Percentiles rank a stretch among this genome's conserved stretches.
phyloP scores from a whole-genome alignment of 2,329 filamentous ascomycete species.

The Xylaria sp. region DNA sequence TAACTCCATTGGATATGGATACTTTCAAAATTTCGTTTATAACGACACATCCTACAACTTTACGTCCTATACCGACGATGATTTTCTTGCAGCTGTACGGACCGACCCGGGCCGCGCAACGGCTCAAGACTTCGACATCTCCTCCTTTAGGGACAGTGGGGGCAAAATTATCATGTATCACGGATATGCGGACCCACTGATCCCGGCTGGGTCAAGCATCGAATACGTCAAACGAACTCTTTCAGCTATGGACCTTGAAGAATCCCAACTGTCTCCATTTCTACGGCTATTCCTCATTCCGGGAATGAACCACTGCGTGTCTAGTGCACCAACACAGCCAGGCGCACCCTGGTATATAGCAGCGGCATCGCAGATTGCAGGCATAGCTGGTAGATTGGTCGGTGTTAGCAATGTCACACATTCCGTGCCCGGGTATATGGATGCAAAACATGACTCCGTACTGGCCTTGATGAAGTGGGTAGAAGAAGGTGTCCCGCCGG shows the following conservation, averaged over 20 bases:
- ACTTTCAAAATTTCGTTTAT: conserved; percentile 59
- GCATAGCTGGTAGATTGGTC: conserved; percentile 34
- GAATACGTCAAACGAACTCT: conserved; percentile 59
- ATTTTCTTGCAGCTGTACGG: conserved; percentile 47
- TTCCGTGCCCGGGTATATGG: conserved; percentile 53
- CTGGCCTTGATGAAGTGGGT: conserved; percentile 62
- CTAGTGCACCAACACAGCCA: conserved; percentile 45
- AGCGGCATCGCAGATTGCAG: conserved; percentile 29
- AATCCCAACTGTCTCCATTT: conserved; percentile 50
- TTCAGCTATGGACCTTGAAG: conserved; percentile 53
- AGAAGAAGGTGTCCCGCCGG: conserved; percentile 53
- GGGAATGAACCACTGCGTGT: conserved; percentile 61
- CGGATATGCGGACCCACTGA: conserved; percentile 56
- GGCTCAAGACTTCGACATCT: conserved; percentile 49
- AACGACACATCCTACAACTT: conserved; percentile 57
- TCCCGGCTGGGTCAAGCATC: conserved; percentile 54
- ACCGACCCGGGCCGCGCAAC: conserved; percentile 27
- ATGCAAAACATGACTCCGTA: conserved; percentile 47
- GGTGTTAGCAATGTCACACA: conserved; percentile 52
- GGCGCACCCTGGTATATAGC: conserved; percentile 49
- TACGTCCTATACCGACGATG: conserved; percentile 41
- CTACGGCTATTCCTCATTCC: conserved; percentile 58
- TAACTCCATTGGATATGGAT: conserved; percentile 49
- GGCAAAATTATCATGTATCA: conserved; percentile 60
- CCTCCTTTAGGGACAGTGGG: conserved; percentile 51